phyloP scores from a whole-genome alignment of 192 early-diverging fungal species.

The Linnemannia hyalina region DNA sequence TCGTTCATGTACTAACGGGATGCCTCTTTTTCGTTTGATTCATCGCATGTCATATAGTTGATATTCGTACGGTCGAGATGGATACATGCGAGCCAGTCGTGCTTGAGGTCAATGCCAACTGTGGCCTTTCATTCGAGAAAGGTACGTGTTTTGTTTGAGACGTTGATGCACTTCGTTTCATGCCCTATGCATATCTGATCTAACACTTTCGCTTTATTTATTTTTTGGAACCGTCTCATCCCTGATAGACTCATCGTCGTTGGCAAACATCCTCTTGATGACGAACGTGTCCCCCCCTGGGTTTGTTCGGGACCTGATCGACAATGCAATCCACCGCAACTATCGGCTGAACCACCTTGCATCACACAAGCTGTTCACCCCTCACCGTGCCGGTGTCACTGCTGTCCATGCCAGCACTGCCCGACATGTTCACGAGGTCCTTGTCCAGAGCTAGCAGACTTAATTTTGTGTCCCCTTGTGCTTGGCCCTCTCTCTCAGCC shows the following conservation, averaged over 20 bases:
- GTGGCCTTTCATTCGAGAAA: constrained; percentile 62
- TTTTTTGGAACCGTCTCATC: neutral
- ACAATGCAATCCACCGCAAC: constrained; percentile 43
- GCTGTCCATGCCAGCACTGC: neutral
- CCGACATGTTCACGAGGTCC: neutral
- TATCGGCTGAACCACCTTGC: neutral
- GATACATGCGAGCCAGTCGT: constrained; percentile 57
- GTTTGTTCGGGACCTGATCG: constrained; percentile 48
- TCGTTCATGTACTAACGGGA: too few relatives aligned
- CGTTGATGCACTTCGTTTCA: neutral
- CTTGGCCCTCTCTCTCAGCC: neutral
- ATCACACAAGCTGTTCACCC: neutral
- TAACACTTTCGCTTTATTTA: neutral
- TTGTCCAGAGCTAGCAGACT: neutral
- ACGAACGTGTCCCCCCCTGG: constrained; percentile 11
- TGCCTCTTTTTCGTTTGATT: neutral
- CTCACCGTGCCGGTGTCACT: neutral
- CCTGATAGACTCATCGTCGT: constrained; percentile 44
- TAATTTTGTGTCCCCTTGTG: neutral
- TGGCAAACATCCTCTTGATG: constrained; percentile 55
- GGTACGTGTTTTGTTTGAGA: neutral
- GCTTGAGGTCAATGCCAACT: constrained; percentile 66
- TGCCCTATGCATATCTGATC: neutral
- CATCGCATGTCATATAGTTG: constrained; percentile 38
- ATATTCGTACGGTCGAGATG: constrained; percentile 58